phyloP scores from a whole-genome alignment of 2,329 filamentous ascomycete genomes.

The Aspergillus udagawae region DNA sequence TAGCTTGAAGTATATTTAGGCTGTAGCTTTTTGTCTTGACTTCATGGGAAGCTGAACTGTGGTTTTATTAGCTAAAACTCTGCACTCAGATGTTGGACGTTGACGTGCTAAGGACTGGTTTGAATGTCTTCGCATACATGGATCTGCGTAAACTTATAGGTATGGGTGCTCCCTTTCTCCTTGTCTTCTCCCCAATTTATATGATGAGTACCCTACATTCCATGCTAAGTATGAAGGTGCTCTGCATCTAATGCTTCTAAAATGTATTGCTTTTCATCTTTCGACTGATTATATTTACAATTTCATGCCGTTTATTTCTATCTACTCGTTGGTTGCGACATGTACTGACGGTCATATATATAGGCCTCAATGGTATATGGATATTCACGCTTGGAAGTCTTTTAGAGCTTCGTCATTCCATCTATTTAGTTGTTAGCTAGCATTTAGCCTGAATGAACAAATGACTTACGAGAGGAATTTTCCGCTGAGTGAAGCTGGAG shows the following conservation, averaged over 20 bases:
- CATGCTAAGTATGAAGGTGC: conserved; percentile 61
- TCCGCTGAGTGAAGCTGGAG: conserved; percentile 66
- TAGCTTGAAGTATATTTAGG: conserved; percentile 15
- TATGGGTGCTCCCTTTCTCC: conserved; percentile 17
- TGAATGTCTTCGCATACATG: not conserved
- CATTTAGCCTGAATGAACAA: not conserved
- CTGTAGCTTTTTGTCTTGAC: conserved; percentile 1
- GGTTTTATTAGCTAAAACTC: not conserved
- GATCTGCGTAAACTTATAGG: conserved; percentile 11
- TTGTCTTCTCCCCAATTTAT: conserved; percentile 20
- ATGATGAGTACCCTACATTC: conserved; percentile 56
- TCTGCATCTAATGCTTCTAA: conserved; percentile 49
- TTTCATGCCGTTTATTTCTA: conserved; percentile 14
- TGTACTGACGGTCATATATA: conserved; percentile 27
- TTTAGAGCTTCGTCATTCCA: conserved; percentile 45
- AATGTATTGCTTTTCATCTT: conserved; percentile 63
- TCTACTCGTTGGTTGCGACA: conserved; percentile 19
- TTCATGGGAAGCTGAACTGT: not conserved
- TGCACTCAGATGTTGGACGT: not conserved
- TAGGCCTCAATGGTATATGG: conserved; percentile 9
- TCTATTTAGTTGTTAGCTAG: conserved; percentile 29
- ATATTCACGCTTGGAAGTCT: conserved; percentile 38
- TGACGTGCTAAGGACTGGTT: not conserved
- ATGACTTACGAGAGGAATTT: conserved; percentile 55
- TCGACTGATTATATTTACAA: conserved; percentile 50